These are phyloP conservation scores for Suhomyces vadensis DNA, from an alignment of 805 yeast species.

Conservation along the genomic window DNA sequence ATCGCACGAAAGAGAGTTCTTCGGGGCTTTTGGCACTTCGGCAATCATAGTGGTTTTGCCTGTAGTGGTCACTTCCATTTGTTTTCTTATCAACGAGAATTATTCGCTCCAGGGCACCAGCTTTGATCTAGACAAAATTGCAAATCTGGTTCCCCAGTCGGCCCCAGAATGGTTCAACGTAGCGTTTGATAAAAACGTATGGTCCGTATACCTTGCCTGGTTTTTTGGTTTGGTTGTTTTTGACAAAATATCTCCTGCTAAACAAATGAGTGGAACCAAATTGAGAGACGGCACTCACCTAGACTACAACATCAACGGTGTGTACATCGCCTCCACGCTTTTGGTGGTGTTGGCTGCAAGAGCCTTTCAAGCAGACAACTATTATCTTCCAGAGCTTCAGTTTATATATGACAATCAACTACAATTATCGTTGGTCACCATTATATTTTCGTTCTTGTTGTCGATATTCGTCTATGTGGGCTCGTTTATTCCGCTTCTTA, in stretches of 20 bases:
- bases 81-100: constrained; percentile 59
- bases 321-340: constrained; percentile 47
- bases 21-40: constrained; percentile 74
- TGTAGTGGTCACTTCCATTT: constrained; percentile 55
- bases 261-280: constrained; percentile 58
- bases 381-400: constrained; percentile 73
- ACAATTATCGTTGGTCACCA: constrained; percentile 62
- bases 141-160: constrained; percentile 34
- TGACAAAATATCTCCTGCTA: constrained; percentile 69
- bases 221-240: constrained; percentile 61
- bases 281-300: constrained; percentile 76
- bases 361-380: constrained; percentile 45
- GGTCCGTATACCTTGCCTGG: constrained; percentile 75
- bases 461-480: constrained; percentile 63
- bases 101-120: constrained; percentile 53
- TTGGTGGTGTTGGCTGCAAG: constrained; percentile 50
- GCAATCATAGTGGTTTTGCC: constrained; percentile 71
- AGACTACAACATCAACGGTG: constrained; percentile 81
- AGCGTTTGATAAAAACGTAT: constrained; percentile 47
- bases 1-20: constrained; percentile 72
- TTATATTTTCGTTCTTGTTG: constrained; percentile 61
- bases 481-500: constrained; percentile 63
- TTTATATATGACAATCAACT: constrained; percentile 70
- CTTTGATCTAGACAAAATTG: constrained; percentile 42
- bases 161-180: constrained; percentile 23